These are phyloP conservation scores for Syzygium malaccense DNA, from an alignment of 441 rosid genomes.

Conservation along the genomic window DNA sequence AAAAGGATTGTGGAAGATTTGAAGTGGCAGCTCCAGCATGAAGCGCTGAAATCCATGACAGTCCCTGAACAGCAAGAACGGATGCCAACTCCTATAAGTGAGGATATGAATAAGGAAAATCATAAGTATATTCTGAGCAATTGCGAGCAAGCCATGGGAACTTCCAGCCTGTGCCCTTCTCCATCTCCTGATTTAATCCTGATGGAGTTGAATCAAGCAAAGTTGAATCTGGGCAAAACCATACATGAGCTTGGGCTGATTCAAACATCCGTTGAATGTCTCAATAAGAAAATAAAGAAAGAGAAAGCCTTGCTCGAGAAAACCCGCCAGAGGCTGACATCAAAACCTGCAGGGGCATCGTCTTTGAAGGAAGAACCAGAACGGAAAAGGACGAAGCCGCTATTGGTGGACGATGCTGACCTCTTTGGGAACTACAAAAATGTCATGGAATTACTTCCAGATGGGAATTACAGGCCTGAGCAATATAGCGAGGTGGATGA, in stretches of 20 bases:
- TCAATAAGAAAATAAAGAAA: constrained; percentile 70
- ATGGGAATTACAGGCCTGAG: constrained; percentile 22
- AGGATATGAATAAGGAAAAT: constrained; percentile 58
- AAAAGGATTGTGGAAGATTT: constrained; percentile 80
- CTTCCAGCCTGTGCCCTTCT: constrained; percentile 32
- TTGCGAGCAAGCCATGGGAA: constrained; percentile 14
- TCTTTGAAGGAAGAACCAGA: constrained; percentile 54
- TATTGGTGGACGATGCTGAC: constrained; percentile 7
- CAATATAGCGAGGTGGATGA: constrained; percentile 44
- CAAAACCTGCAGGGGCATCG: constrained; percentile 45
- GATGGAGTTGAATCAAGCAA: constrained; percentile 83
- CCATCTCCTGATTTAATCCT: constrained; percentile 72
- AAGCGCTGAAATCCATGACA: constrained; percentile 58
- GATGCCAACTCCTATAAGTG: constrained; percentile 32
- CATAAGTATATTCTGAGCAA: constrained; percentile 11
- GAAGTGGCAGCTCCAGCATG: constrained; percentile 78
- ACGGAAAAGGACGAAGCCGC: constrained; percentile 28
- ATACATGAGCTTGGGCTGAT: constrained; percentile 68
- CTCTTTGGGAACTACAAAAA: neutral
- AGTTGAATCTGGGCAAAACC: constrained; percentile 73
- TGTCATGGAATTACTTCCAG: constrained; percentile 6
- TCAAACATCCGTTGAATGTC: constrained; percentile 68
- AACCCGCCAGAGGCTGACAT: constrained; percentile 50
- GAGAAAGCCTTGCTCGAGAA: constrained; percentile 63
- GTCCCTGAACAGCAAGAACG: constrained; percentile 34